phyloP scores from a whole-genome alignment of 78 protist species.

The Speleostelium caveatum region DNA sequence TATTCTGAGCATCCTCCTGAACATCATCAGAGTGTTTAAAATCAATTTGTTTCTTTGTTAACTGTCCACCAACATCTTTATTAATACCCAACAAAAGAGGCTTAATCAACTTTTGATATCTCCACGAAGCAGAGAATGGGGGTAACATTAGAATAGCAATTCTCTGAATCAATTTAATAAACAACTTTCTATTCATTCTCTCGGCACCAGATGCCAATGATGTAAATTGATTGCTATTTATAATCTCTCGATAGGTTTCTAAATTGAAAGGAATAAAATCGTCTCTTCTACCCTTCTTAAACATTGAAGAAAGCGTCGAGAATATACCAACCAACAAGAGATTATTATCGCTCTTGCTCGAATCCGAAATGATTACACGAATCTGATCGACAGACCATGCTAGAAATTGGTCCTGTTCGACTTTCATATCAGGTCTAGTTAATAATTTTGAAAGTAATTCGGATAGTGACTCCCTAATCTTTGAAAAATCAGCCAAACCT shows the following conservation, averaged over 20 bases:
- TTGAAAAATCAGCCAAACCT: constrained; percentile 9
- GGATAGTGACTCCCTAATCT: constrained; percentile 21
- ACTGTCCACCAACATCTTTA: not conserved
- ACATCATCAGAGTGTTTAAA: not conserved
- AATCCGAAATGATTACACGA: not conserved
- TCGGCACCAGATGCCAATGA: constrained; percentile 1
- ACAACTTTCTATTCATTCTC: constrained; percentile 42
- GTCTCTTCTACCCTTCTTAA: constrained; percentile 84
- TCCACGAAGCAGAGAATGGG: constrained; percentile 91
- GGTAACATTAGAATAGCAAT: constrained; percentile 88
- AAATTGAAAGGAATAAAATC: constrained; percentile 71
- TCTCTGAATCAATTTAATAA: constrained; percentile 90
- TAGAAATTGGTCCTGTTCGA: constrained; percentile 59
- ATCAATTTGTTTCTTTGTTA: constrained; percentile 1
- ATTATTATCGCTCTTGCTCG: not conserved
- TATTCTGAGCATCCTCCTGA: constrained; percentile 39
- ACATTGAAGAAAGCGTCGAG: constrained; percentile 58
- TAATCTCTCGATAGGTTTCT: not conserved
- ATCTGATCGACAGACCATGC: constrained; percentile 7
- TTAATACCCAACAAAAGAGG: constrained; percentile 18
- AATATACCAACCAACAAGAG: constrained; percentile 60
- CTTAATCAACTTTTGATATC: constrained; percentile 81
- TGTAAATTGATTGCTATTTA: not conserved
- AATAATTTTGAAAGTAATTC: constrained; percentile 39
- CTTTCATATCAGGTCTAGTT: constrained; percentile 81